Conservation (phyloP, 352 stramenopile species). For the Blastocystis sp. region DNA sequence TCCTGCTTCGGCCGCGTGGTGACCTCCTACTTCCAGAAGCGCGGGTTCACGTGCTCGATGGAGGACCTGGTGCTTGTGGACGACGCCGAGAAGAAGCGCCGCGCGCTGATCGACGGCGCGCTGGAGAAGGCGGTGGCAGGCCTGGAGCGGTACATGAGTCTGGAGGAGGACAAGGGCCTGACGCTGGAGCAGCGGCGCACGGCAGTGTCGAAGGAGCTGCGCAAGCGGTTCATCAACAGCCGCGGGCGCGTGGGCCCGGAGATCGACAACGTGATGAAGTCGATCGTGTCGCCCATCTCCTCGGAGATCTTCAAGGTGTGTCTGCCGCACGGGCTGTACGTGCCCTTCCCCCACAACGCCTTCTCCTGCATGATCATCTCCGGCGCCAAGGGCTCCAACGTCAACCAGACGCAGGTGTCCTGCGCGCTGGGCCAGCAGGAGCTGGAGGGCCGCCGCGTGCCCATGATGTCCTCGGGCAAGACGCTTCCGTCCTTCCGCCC, state of each 20-base stretch:
- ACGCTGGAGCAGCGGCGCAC: slow-evolving; percentile 25
- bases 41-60: slow-evolving; percentile 95
- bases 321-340: slow-evolving; percentile 90
- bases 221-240: slow-evolving; percentile 31
- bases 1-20: slow-evolving; percentile 86
- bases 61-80: slow-evolving; percentile 94
- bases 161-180: slow-evolving; percentile 66
- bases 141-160: slow-evolving; percentile 67
- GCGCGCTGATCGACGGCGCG: slow-evolving; percentile 78
- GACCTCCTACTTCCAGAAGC: slow-evolving; percentile 93
- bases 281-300: slow-evolving; percentile 65
- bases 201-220: slow-evolving; percentile 33
- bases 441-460: slow-evolving; percentile 95
- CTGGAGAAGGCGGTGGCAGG: slow-evolving; percentile 67
- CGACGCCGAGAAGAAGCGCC: slow-evolving; percentile 84
- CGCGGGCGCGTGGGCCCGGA: slow-evolving; percentile 34
- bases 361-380: slow-evolving; percentile 99
- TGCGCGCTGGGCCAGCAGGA: slow-evolving; percentile 97
- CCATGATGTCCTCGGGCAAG: slow-evolving; percentile 91
- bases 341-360: slow-evolving; percentile 95
- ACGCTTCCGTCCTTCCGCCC: slow-evolving; percentile 95
- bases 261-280: slow-evolving; percentile 68
- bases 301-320: slow-evolving; percentile 96
- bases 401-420: slow-evolving; percentile 98
- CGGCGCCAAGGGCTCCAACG: slow-evolving; percentile 97